Evolutionary conservation across 306 rosid species (phyloP).

Genomic region (Gastrolobium bilobum): DNA sequence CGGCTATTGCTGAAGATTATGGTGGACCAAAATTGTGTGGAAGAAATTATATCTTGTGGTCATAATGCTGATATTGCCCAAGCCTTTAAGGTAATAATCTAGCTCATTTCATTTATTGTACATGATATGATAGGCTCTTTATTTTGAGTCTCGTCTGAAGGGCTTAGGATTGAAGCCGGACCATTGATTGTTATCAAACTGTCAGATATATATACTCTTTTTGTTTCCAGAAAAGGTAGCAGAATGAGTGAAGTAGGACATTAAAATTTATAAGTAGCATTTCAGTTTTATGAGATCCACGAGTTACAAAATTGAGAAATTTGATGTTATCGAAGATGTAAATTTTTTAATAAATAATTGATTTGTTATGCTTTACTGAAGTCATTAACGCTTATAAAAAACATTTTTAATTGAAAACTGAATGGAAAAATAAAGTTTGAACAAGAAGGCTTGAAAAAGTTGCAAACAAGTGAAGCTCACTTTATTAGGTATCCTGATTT

Average conservation of each 20-base stretch:
- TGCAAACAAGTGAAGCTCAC: conserved; percentile 13
- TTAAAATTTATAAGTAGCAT: background rate
- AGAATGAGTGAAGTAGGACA: conserved; percentile 12
- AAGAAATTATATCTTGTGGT: conserved; percentile 49
- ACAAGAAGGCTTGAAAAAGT: background rate
- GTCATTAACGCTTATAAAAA: conserved; percentile 15
- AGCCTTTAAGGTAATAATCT: conserved; percentile 67
- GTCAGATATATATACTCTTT: background rate
- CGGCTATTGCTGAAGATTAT: conserved; percentile 65
- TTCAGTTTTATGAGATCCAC: conserved; percentile 20
- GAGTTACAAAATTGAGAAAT: background rate
- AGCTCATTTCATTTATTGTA: conserved; percentile 29
- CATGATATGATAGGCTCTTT: background rate
- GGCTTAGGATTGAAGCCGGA: conserved; percentile 13
- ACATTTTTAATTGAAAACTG: background rate
- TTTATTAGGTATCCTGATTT: background rate
- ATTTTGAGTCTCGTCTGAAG: conserved; percentile 8
- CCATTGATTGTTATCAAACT: conserved; percentile 1
- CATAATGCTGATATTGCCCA: conserved; percentile 43
- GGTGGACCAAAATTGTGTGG: conserved; percentile 49
- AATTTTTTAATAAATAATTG: background rate
- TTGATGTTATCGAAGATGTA: background rate
- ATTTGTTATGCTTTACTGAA: conserved; percentile 6
- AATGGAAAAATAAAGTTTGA: background rate
- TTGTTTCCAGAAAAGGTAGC: background rate